Evolutionary conservation across 2,329 filamentous ascomycete species (phyloP).

Genomic region (Cytospora mali): DNA sequence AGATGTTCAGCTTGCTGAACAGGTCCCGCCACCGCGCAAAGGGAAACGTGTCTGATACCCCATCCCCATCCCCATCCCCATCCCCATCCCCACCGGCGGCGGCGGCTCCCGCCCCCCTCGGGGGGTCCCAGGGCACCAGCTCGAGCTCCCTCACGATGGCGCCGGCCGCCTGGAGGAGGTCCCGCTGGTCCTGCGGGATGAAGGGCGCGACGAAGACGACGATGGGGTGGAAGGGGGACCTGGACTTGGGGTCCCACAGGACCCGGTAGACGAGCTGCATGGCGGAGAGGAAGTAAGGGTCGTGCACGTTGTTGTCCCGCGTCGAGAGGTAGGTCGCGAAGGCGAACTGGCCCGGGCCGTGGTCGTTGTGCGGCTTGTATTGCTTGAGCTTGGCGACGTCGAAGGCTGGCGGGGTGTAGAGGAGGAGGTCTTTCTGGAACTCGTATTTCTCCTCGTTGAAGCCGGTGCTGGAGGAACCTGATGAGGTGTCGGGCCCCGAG

Average conservation of each 20-base stretch:
- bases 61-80: neutral
- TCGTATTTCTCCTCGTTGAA: constrained; percentile 27
- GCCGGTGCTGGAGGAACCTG: neutral
- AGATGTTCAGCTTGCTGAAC: constrained; percentile 29
- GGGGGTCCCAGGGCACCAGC: constrained; percentile 27
- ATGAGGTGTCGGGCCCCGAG: neutral
- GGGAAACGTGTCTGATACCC: constrained; percentile 24
- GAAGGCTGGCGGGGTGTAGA: constrained; percentile 18
- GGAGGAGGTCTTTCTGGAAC: constrained; percentile 24
- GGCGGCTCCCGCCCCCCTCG: constrained; percentile 8
- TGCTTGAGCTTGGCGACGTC: constrained; percentile 22
- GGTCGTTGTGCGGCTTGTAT: constrained; percentile 27
- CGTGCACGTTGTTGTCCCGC: constrained; percentile 25
- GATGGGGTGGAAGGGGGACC: constrained; percentile 20
- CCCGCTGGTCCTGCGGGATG: constrained; percentile 26
- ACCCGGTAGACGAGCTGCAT: constrained; percentile 28
- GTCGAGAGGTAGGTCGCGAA: constrained; percentile 35
- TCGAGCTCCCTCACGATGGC: constrained; percentile 26
- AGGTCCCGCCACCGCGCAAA: constrained; percentile 27
- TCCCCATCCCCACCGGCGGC: neutral
- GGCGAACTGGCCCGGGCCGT: constrained; percentile 23
- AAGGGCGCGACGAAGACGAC: constrained; percentile 27
- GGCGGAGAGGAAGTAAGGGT: constrained; percentile 28
- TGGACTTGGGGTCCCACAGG: constrained; percentile 26
- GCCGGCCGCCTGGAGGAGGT: constrained; percentile 24